These are phyloP conservation scores for Apiospora koreana DNA, from an alignment of 2,329 filamentous ascomycete species.

Conservation along the genomic window DNA sequence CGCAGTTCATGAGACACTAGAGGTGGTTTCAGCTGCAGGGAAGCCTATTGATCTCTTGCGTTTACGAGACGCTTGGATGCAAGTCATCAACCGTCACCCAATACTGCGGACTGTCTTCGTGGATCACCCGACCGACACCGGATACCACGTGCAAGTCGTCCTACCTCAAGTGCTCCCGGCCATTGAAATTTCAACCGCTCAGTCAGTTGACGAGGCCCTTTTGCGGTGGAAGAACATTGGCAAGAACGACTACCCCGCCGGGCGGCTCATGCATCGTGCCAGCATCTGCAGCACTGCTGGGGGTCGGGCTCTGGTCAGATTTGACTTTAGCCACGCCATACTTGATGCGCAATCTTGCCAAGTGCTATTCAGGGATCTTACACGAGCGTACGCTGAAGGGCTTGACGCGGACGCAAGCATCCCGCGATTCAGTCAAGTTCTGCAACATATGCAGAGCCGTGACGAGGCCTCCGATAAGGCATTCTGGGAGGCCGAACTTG, in stretches of 20 bases:
- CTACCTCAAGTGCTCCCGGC: not conserved
- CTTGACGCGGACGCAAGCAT: not conserved
- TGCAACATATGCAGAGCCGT: slow-evolving; percentile 8
- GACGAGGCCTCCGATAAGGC: not conserved
- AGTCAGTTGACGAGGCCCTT: slow-evolving; percentile 9
- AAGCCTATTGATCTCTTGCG: not conserved
- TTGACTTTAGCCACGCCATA: slow-evolving; percentile 15
- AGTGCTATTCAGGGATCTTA: slow-evolving; percentile 13
- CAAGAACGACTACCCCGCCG: slow-evolving; percentile 5
- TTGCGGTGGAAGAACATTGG: not conserved
- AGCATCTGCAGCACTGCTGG: slow-evolving; percentile 13
- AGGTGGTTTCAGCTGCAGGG: slow-evolving; percentile 2
- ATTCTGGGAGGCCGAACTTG: slow-evolving; percentile 12
- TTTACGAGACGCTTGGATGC: slow-evolving; percentile 11
- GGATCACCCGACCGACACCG: slow-evolving; percentile 12
- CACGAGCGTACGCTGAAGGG: not conserved
- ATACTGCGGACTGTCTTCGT: slow-evolving; percentile 12
- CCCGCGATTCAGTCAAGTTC: slow-evolving; percentile 12
- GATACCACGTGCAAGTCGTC: slow-evolving; percentile 13
- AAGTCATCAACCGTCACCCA: slow-evolving; percentile 10
- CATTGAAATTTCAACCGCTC: not conserved
- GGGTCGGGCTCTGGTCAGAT: slow-evolving; percentile 8
- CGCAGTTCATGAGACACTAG: slow-evolving; percentile 12
- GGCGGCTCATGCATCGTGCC: slow-evolving; percentile 7
- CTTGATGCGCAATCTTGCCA: slow-evolving; percentile 13